Evolutionary conservation across 768 basidiomycete genomes (phyloP), one percentile per base, ranked within the genome.

Genomic region (Artomyces pyxidatus): DNA sequence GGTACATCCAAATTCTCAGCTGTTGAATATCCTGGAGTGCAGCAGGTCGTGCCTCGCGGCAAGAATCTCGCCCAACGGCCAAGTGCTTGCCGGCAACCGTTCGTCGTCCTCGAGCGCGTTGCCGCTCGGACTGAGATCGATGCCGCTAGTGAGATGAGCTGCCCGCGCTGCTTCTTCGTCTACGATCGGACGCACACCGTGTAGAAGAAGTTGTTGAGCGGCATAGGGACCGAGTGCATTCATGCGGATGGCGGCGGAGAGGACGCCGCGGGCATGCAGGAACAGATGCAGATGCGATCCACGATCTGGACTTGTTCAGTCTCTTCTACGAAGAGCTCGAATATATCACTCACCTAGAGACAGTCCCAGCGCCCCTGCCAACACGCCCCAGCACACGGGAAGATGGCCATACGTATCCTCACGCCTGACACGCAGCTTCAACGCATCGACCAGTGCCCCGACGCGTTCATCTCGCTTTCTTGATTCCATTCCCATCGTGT

Each of bases 11-110:
- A n/a, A n/a, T n/a, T n/a, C n/a, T n/a, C n/a, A 55, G 58, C 85
- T 87, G 67, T 98, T 98, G 75, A 98, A 98, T 54, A 97, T 90
- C 51, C 93, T 76, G 29, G 91, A 93, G 69, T 97, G 94, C 67
- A 93, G 88, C 60, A 92, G 68, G 67, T 97, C 95, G 64, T 98
- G 95, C 49, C 95, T 73, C 38, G 81, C 77, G 27, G 85, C 82
- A 27, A 97, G 72, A 30, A 97, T 85, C 68, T 98, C 95, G 12
- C 92, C 93, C 19, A 98, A 65, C 2, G 94, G 95, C 94, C 94
- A 97, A 12, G 89, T 96, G 57, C 82, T 91, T 37, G 85, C 83
- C 8, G 93, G 91, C 9, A 21, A 17, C 8, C 17, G 29, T 7
- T 16, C 16, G 19, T 17, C 28, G 11, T 27, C 43, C 12, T 27